Evolutionary conservation across 2,329 filamentous ascomycete genomes (phyloP), one percentile per base, ranked within the genome.

Genomic region (Ophiostoma quercus): DNA sequence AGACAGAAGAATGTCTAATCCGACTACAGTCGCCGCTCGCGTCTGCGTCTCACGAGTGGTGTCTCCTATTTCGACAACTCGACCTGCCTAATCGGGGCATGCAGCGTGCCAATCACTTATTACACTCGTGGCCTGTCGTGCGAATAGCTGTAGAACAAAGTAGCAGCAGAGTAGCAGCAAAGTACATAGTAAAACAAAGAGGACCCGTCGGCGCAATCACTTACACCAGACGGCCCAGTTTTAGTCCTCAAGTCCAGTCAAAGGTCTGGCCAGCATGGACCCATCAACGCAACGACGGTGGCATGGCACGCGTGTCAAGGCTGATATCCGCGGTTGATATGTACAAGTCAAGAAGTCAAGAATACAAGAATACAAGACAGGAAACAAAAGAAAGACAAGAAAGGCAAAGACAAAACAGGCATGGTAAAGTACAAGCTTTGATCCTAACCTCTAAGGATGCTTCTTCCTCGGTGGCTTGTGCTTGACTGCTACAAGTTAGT

Each of bases 201-300:
- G 47, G 47, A 16, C n/a, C 47, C 47, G 3, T 57, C 57, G 25
- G 57, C 22, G 25, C 25, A 62, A 29, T 16, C 25, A 62, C 57
- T 62, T 62, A 62, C 57, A 62, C 57, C 57, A 11, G 57, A 19
- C 19, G n/a, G 8, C 22, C 25, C 57, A 16, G 11, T 32, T 14
- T 14, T 47, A 43, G 41, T 43, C 12, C 5, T 43, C 19, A 16
- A 43, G 16, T 16, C 16, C 1, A 12, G 57, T 60, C 47, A 41
- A 41, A 39, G 47, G 47, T 54, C 47, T 54, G 14, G 47, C 47
- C 47, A 22, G 19, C 47, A 22, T 57, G 51, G 51, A 57, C 8
- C 51, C 51, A 57, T 57, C 22, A 57, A 25, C 22, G 16, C 51
- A 57, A 25, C 51, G 51, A 57, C 51, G 51, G 51, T 57, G 51